These are phyloP conservation scores for Dryadomyces quercus-mongolicae DNA, from an alignment of 2,329 filamentous ascomycete species.

Conservation along the genomic window DNA sequence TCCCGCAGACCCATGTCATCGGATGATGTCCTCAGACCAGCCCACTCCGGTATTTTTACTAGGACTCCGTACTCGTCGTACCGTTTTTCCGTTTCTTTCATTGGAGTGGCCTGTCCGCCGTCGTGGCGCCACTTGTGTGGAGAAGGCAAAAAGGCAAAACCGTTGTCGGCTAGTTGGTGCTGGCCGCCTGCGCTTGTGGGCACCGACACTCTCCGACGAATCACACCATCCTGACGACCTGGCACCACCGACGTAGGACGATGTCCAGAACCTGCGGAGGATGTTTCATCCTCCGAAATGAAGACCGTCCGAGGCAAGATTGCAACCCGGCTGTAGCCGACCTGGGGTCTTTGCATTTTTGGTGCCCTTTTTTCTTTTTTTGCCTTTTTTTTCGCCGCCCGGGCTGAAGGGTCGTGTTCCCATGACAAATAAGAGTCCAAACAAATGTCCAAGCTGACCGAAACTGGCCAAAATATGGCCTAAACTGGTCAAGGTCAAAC, in stretches of 20 bases:
- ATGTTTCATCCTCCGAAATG: background rate
- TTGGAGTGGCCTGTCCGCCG: no score
- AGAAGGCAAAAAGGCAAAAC: background rate
- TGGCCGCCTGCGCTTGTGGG: background rate
- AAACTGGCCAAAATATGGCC: no score
- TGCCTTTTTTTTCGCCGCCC: background rate
- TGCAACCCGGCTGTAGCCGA: background rate
- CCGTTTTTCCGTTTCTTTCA: no score
- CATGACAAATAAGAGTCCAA: no score
- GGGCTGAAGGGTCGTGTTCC: background rate
- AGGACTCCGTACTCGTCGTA: no score
- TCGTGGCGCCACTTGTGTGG: slow-evolving; percentile 2
- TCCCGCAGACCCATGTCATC: background rate
- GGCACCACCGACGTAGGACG: background rate
- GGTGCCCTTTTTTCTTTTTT: no score
- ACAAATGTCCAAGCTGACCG: no score
- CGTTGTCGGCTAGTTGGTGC: background rate
- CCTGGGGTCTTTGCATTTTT: no score
- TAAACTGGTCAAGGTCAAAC: no score
- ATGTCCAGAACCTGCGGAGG: background rate
- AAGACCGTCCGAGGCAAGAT: background rate
- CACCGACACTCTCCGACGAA: background rate
- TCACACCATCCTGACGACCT: background rate
- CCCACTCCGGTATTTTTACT: no score
- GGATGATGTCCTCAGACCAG: background rate